A percentile compares a stretch with the other conserved stretches of the same genome.
phyloP scores from a whole-genome alignment of 257 asterid species.

The Haberlea rhodopensis region DNA sequence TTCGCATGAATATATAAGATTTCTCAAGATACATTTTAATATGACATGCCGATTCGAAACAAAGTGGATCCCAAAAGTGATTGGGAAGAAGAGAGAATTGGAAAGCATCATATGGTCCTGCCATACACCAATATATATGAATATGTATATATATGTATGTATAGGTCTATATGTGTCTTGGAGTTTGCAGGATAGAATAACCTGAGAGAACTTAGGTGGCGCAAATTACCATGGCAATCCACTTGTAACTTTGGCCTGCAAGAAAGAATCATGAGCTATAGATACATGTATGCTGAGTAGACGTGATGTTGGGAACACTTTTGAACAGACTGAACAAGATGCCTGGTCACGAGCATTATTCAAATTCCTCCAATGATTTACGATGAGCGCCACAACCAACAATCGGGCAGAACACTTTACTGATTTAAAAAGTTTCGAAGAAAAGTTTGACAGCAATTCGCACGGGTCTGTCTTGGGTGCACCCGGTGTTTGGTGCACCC shows the following conservation, averaged over 20 bases:
- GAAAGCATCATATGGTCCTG: too few relatives aligned
- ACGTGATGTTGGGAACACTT: slow-evolving; percentile 86
- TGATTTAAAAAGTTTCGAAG: slow-evolving; percentile 30
- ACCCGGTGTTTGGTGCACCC: too few relatives aligned
- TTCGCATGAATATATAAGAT: slow-evolving; percentile 13
- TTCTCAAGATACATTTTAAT: not conserved
- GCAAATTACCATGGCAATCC: slow-evolving; percentile 75
- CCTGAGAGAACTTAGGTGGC: slow-evolving; percentile 5
- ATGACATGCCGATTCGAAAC: not conserved
- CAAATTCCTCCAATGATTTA: slow-evolving; percentile 75
- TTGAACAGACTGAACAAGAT: slow-evolving; percentile 89
- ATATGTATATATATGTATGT: too few relatives aligned
- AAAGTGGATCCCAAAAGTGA: not conserved
- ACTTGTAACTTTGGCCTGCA: slow-evolving; percentile 90
- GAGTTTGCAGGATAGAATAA: too few relatives aligned
- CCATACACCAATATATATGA: not conserved
- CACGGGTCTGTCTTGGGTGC: not conserved
- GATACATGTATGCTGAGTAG: slow-evolving; percentile 91
- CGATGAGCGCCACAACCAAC: slow-evolving; percentile 76
- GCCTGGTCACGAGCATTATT: slow-evolving; percentile 80
- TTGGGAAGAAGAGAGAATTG: not conserved
- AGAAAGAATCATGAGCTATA: slow-evolving; percentile 92
- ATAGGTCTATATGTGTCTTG: too few relatives aligned
- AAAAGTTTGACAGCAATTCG: not conserved
- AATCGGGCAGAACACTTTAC: slow-evolving; percentile 71